Conservation (phyloP, 495 filamentous ascomycete genomes). For the Massariosphaeria phaeospora region DNA sequence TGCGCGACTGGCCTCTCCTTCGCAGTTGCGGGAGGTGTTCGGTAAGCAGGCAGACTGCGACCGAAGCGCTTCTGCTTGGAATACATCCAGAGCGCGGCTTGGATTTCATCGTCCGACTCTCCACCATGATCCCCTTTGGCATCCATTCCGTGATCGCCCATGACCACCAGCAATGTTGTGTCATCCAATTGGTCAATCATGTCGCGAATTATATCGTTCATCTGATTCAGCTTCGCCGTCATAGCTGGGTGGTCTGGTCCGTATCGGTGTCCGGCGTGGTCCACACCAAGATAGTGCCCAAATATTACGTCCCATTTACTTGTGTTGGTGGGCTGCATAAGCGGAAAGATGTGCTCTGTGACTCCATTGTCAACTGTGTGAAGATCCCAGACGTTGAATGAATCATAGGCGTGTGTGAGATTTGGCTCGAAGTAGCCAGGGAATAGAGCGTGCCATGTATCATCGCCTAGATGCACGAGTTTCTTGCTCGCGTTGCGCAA, state of each 20-base stretch:
- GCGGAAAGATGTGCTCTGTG: conserved; percentile 82
- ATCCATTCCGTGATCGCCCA: conserved; percentile 99
- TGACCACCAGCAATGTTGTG: conserved; percentile 81
- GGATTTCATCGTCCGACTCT: conserved; percentile 89
- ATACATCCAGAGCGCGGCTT: conserved; percentile 98
- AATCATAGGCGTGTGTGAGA: conserved; percentile 83
- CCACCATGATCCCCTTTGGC: conserved; percentile 94
- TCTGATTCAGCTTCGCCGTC: conserved; percentile 83
- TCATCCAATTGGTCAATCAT: conserved; percentile 73
- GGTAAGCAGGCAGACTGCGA: conserved; percentile 56
- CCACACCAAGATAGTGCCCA: conserved; percentile 90
- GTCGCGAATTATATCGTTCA: conserved; percentile 73
- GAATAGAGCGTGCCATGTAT: conserved; percentile 92
- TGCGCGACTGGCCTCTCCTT: conserved; percentile 81
- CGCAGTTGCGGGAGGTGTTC: conserved; percentile 63
- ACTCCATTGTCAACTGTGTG: conserved; percentile 97
- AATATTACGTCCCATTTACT: conserved; percentile 86
- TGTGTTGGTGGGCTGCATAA: conserved; percentile 59
- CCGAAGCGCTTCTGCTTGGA: conserved; percentile 81
- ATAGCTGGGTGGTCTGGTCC: conserved; percentile 91
- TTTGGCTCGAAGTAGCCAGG: conserved; percentile 84
- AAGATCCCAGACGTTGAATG: conserved; percentile 96
- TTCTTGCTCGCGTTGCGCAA: conserved; percentile 72
- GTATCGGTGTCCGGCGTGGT: conserved; percentile 95
- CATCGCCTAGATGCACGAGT: conserved; percentile 89